Conservation (phyloP, 805 yeast species). For the Candida tammaniensis region DNA sequence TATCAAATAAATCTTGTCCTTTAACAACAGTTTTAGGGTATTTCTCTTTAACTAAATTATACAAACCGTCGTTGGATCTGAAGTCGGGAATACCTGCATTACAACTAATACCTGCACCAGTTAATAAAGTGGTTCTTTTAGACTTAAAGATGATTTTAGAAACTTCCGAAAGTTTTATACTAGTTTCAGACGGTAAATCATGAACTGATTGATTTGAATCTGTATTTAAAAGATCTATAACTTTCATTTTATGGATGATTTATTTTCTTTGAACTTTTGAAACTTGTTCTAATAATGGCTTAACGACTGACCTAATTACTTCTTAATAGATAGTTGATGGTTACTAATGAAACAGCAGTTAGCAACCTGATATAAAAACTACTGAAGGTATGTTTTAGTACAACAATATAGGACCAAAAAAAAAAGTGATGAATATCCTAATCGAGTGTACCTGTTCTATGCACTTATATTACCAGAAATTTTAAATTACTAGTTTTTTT, state of each 20-base stretch:
- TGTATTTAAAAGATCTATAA: constrained; percentile 21
- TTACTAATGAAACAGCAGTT: no score
- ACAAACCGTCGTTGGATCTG: constrained; percentile 79
- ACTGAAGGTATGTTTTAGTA: no score
- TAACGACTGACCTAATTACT: no score
- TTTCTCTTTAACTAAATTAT: constrained; percentile 64
- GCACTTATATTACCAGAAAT: no score
- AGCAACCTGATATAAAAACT: no score
- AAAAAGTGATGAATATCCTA: no score
- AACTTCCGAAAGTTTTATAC: constrained; percentile 36
- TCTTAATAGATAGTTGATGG: no score
- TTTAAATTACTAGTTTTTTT: no score
- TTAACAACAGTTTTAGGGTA: constrained; percentile 62
- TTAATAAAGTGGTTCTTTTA: constrained; percentile 62
- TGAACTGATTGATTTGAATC: constrained; percentile 12
- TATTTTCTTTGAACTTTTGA: no score
- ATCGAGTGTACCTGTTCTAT: no score
- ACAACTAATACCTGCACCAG: constrained; percentile 97
- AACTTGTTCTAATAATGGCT: no score
- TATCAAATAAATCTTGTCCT: constrained; percentile 91
- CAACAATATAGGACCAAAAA: no score
- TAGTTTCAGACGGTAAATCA: constrained; percentile 24
- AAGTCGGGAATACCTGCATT: constrained; percentile 98
- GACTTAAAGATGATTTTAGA: constrained; percentile 48
- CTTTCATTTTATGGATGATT: constrained; percentile 31